phyloP scores from a whole-genome alignment of 129 eudicot species.

The Chrysanthemum seticuspe region DNA sequence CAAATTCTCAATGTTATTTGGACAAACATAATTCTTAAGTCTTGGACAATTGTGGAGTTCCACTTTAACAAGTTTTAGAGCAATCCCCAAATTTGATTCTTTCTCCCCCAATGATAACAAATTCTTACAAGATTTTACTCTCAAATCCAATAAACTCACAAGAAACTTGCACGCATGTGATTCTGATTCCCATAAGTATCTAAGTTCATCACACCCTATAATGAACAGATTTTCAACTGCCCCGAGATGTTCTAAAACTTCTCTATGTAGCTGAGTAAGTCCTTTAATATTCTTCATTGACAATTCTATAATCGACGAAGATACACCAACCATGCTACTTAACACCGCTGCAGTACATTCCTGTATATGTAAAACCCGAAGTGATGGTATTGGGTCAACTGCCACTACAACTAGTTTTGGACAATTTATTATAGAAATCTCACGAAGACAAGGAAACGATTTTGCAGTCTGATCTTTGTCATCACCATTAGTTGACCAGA shows the following conservation, averaged over 20 bases:
- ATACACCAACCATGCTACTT: conserved; percentile 12
- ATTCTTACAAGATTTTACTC: background rate
- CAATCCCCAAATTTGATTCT: background rate
- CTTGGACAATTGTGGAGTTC: background rate
- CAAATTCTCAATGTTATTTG: background rate
- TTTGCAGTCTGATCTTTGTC: background rate
- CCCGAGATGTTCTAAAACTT: conserved; percentile 5
- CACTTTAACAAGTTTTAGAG: background rate
- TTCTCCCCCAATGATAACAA: conserved; percentile 11
- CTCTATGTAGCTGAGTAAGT: conserved; percentile 15
- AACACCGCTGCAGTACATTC: conserved; percentile 9
- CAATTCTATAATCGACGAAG: background rate
- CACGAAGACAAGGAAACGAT: conserved; percentile 18
- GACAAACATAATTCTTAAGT: conserved; percentile 8
- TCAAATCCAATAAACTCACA: background rate
- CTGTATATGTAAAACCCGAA: background rate
- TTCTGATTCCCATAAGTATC: conserved; percentile 23
- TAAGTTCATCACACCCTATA: conserved; percentile 1
- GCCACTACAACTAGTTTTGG: background rate
- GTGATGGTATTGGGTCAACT: background rate
- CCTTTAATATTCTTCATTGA: conserved; percentile 11
- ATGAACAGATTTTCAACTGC: conserved; percentile 8
- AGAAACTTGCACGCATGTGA: conserved; percentile 7
- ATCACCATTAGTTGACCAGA: conserved; percentile 23
- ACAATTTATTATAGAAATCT: conserved; percentile 10